Evolutionary conservation across 176 grass and related monocot species (phyloP).

Genomic region (Coix lacrymajobi): DNA sequence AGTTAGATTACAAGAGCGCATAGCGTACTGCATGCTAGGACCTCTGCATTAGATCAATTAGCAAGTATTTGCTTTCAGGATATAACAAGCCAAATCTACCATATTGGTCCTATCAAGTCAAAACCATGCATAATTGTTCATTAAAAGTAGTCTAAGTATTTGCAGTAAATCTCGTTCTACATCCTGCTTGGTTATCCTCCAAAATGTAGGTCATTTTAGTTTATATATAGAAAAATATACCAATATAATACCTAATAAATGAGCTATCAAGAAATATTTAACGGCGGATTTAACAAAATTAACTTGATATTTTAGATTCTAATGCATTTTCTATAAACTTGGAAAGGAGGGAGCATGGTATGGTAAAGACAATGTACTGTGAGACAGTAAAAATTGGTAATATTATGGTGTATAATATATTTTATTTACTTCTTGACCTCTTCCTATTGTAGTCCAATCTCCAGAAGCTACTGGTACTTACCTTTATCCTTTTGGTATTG

Average conservation of each 20-base stretch:
- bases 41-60: neutral
- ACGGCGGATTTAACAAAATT: neutral
- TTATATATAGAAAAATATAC: neutral
- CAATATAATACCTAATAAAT: neutral
- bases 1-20: neutral
- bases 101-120: neutral
- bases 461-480: neutral
- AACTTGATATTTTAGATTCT: neutral
- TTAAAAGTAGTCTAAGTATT: neutral
- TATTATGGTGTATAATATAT: constrained; percentile 12
- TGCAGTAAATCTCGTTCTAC: neutral
- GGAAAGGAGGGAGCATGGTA: neutral
- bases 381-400: neutral
- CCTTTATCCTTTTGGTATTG: constrained; percentile 7
- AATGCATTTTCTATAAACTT: neutral
- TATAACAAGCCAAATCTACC: neutral
- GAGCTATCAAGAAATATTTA: neutral
- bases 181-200: neutral
- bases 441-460: neutral
- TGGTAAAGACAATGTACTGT: neutral
- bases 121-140: neutral
- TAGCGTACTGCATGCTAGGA: neutral
- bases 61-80: neutral
- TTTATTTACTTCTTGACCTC: neutral
- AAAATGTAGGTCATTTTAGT: neutral